phyloP scores from a whole-genome alignment of 805 yeast genomes.

The Pichia sporocuriosa region DNA sequence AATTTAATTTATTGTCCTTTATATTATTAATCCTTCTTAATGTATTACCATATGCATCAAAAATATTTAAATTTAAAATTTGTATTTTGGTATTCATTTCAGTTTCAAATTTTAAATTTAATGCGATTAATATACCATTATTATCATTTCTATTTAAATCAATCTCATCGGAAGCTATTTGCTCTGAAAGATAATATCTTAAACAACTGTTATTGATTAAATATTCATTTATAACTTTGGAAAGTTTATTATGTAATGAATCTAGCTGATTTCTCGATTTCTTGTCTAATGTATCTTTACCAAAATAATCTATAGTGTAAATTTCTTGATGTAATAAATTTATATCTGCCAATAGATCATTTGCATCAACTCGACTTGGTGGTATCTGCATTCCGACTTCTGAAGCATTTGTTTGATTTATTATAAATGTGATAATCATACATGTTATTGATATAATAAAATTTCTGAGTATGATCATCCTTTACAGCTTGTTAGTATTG shows the following conservation, averaged over 20 bases:
- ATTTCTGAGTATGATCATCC: no score
- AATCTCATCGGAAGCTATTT: slow-evolving; percentile 4
- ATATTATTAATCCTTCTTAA: slow-evolving; percentile 23
- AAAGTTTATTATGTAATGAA: not conserved
- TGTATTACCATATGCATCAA: slow-evolving; percentile 24
- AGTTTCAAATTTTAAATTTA: slow-evolving; percentile 17
- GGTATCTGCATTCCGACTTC: slow-evolving; percentile 6
- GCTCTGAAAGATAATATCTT: slow-evolving; percentile 14
- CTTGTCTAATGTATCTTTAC: not conserved
- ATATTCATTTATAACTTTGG: slow-evolving; percentile 3
- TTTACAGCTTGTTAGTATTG: no score
- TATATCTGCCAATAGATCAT: slow-evolving; percentile 5
- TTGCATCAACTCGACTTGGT: not conserved
- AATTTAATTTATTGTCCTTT: slow-evolving; percentile 11
- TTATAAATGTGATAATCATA: no score
- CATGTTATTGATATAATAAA: no score
- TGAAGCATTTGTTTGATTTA: not conserved
- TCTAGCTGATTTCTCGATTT: not conserved
- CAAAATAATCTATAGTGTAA: not conserved
- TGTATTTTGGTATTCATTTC: slow-evolving; percentile 18
- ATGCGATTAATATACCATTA: slow-evolving; percentile 17
- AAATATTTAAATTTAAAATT: slow-evolving; percentile 23
- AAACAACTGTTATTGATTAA: slow-evolving; percentile 13
- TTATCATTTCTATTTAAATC: not conserved
- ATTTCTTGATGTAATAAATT: slow-evolving; percentile 8